Base-by-base conservation (phyloP, 2,329 filamentous ascomycete species). In the Microsporum audouinii region DNA sequence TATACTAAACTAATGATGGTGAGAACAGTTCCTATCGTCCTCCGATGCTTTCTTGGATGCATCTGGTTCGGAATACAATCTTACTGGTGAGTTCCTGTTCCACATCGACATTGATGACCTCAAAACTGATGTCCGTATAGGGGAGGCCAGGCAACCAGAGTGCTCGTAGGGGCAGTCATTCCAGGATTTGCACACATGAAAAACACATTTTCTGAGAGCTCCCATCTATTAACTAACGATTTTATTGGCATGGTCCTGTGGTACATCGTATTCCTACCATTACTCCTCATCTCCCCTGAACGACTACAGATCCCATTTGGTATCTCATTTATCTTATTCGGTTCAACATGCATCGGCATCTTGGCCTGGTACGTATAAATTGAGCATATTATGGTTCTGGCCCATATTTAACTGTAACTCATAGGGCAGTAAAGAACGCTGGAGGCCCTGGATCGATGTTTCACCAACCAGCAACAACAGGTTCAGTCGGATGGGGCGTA, bases 231-330 rank as follows among this genome's bases (percentile, higher is more conserved):
- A 2, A 76, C 73, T 5, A 67, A 68, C 12, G 63, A 75, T 33
- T 70, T 76, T 49, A 66, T 73, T 27, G 71, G 69, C 0, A 75
- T 68, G 60, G 65, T 75, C n/a, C 58, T 76, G 23, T 77, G 73
- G 65, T 70, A 70, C 36, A 58, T 75, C 31, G 65, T 75, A 31
- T 69, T 65, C 2, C 69, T 76, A 7, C 75, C 76, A 0, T 70
- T 80, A 23, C 69, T 80, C 8, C 76, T 73, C 51, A 70, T 79
- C 31, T 71, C 71, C 1, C 78, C 78, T 0, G 75, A 79, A 57
- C 36, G 51, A 29, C 36, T 49, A 38, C 58, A 55, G 58, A 60
- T 31, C 38, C 57, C 12, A 33, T 63, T 58, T 58, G 55, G 38
- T 57, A 60, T 49, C 33, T 62, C 43, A 56, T 63, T 61, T 45